Conservation (phyloP, 805 yeast species). For the Monosporozyma servazzii region DNA sequence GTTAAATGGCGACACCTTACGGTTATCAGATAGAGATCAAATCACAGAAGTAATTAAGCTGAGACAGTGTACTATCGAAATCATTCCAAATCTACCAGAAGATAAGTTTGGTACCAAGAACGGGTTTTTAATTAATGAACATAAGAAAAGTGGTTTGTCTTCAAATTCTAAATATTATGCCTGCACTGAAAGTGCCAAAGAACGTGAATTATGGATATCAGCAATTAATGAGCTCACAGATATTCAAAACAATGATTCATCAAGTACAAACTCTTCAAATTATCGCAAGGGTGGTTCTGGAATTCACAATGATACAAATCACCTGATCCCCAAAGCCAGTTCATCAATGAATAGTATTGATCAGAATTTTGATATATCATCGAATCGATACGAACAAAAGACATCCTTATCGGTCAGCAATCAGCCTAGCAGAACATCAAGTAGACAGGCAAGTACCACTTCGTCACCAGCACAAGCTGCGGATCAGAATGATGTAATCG, state of each 20-base stretch:
- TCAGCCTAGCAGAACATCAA: neutral
- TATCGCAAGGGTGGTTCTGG: neutral
- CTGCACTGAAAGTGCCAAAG: constrained; percentile 72
- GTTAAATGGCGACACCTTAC: constrained; percentile 49
- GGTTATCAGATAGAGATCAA: constrained; percentile 47
- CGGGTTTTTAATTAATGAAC: constrained; percentile 33
- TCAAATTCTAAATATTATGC: constrained; percentile 47
- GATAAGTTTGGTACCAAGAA: constrained; percentile 30
- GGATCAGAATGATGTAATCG: constrained; percentile 10
- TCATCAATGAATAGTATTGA: constrained; percentile 4
- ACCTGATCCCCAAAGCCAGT: constrained; percentile 3
- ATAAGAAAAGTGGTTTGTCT: constrained; percentile 32
- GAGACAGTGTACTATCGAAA: constrained; percentile 32
- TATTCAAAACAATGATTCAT: constrained; percentile 4
- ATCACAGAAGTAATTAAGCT: constrained; percentile 37
- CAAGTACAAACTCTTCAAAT: neutral
- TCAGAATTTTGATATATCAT: constrained; percentile 11
- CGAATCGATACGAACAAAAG: constrained; percentile 11
- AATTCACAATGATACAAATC: neutral
- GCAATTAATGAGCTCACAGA: constrained; percentile 31
- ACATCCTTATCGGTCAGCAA: neutral
- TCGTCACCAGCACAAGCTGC: constrained; percentile 10
- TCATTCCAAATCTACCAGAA: constrained; percentile 30
- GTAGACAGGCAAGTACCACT: constrained; percentile 2
- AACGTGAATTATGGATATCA: constrained; percentile 66